Evolutionary conservation across 2,329 filamentous ascomycete species (phyloP), one percentile per base, ranked within the genome.

Genomic region (Venturia oleaginea): DNA sequence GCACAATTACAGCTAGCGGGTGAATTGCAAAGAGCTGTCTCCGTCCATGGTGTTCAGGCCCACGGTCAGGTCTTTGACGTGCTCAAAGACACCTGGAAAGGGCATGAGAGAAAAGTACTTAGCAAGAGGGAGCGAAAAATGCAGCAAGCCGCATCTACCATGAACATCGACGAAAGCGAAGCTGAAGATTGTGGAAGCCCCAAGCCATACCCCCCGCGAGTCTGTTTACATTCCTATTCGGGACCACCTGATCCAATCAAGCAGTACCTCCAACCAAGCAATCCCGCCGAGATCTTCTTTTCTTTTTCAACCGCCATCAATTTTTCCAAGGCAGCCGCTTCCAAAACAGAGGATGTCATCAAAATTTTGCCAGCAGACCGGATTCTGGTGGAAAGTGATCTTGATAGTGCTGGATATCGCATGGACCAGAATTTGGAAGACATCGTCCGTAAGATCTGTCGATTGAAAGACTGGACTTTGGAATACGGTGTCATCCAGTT

Each of bases 201-300:
- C 42, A 24, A n/a, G 24, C 87, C 89, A 0, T 97, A 88, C 69
- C 92, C 94, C 4, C 92, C 92, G 0, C 81, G 92, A 10, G 88
- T 97, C 72, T 99, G 94, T 72, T 84, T 99, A 66, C 94, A 99
- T 75, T 97, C 92, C 0, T 99, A 92, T 75, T 95, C 90, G 59
- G 93, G 91, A 0, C 83, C 88, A 6, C 80, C 85, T 13, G 87
- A 94, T 65, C 83, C 87, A 38, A 77, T 97, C 43, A 87, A 84
- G 68, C 91, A 92, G 73, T 97, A 96, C 71, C 77, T 91, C 59
- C 82, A 89, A 67, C 84, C 85, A 1, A 80, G 83, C 0, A 85
- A 94, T 10, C 93, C 93, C 0, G 85, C 86, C 0, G 81, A 85
- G 19, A 82, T 97, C 24, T 99, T 87, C 75, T 92, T 96, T 70